Percentiles rank a stretch among this genome's conserved stretches.
phyloP scores from a whole-genome alignment of 1,284 basidiomycete genomes.

The Leccinum griseonigrum region DNA sequence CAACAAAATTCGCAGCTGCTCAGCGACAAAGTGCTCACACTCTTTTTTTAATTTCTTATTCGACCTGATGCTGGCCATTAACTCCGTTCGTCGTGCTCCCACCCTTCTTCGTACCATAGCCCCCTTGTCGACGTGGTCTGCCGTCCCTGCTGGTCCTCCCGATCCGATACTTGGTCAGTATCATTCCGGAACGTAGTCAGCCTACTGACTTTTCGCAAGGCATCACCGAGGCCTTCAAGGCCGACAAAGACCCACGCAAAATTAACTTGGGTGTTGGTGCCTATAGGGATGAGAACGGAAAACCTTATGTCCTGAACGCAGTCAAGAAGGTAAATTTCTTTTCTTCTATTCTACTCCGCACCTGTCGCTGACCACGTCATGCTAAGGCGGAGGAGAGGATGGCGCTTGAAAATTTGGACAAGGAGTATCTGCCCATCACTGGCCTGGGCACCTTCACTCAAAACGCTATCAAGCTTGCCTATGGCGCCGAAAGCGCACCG shows the following conservation, averaged over 20 bases:
- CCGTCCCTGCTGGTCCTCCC: slow-evolving; percentile 85
- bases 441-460: slow-evolving; percentile 88
- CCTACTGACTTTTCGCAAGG: slow-evolving; percentile 40
- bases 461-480: slow-evolving; percentile 89
- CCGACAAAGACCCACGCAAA: slow-evolving; percentile 87
- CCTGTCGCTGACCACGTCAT: slow-evolving; percentile 8
- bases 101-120: slow-evolving; percentile 37
- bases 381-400: slow-evolving; percentile 80
- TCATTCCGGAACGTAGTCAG: neutral
- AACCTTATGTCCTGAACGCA: slow-evolving; percentile 90
- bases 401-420: slow-evolving; percentile 74
- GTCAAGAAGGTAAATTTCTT: slow-evolving; percentile 72
- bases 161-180: slow-evolving; percentile 86
- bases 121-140: slow-evolving; percentile 74
- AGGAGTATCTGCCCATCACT: slow-evolving; percentile 98
- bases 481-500: slow-evolving; percentile 80
- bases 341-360: neutral
- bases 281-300: slow-evolving; percentile 92
- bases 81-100: slow-evolving; percentile 44
- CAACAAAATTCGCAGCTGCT: neutral
- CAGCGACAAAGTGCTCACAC: slow-evolving; percentile 7
- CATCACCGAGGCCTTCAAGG: slow-evolving; percentile 94
- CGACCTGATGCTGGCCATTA: slow-evolving; percentile 42
- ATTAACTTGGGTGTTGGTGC: slow-evolving; percentile 97
- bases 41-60: slow-evolving; percentile 19